phyloP scores from a whole-genome alignment of 129 eudicot genomes.

The Helianthus tuberosus region DNA sequence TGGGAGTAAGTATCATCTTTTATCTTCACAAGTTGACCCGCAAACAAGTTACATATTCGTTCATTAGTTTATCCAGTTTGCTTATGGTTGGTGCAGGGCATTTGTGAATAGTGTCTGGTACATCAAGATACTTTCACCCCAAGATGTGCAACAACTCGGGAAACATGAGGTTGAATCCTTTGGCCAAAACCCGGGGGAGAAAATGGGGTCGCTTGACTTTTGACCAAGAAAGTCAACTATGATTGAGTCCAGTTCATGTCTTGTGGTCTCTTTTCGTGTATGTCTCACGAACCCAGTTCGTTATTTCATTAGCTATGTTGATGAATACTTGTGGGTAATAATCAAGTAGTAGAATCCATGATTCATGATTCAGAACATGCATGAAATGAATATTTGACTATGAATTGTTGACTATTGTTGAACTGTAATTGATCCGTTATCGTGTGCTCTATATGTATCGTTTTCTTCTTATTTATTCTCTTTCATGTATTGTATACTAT shows the following conservation, averaged over 20 bases:
- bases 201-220: constrained; percentile 71
- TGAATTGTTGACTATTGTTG: constrained; percentile 25
- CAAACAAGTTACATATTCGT: no score
- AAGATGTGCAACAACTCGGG: constrained; percentile 81
- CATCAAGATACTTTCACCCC: constrained; percentile 92
- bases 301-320: constrained; percentile 13
- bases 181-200: constrained; percentile 47
- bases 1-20: constrained; percentile 80
- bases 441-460: constrained; percentile 21
- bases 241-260: not conserved
- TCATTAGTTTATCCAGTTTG: not conserved
- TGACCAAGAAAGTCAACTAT: constrained; percentile 26
- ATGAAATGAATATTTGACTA: constrained; percentile 22
- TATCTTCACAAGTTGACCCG: no score
- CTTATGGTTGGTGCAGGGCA: constrained; percentile 53
- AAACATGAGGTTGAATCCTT: constrained; percentile 66
- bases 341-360: constrained; percentile 20
- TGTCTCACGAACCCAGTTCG: constrained; percentile 21
- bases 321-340: constrained; percentile 30
- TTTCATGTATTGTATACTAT: not conserved
- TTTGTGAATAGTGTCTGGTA: constrained; percentile 94
- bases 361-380: constrained; percentile 23
- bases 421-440: constrained; percentile 18
- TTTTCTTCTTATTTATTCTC: not conserved
- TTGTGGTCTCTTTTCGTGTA: constrained; percentile 23